A percentile compares a stretch with the other conserved stretches of the same genome.
These are phyloP conservation scores for Meyerozyma sp. DNA, from an alignment of 1,139 yeast genomes.

Conservation along the genomic window DNA sequence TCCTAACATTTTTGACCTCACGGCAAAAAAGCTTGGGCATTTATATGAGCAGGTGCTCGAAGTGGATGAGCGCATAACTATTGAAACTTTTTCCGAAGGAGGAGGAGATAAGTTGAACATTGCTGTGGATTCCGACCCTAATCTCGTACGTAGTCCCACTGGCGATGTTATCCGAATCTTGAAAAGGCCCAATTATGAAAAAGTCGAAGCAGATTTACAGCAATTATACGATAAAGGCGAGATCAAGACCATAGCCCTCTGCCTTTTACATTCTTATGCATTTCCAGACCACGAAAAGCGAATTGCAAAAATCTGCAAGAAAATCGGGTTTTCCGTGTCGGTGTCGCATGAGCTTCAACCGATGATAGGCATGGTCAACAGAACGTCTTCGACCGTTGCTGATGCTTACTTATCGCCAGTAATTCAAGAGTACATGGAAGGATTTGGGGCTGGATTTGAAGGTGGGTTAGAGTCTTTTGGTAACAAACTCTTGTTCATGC, in stretches of 20 bases:
- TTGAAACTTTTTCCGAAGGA: constrained; percentile 35
- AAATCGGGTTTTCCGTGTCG: constrained; percentile 34
- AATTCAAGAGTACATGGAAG: constrained; percentile 27
- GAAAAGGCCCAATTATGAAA: constrained; percentile 25
- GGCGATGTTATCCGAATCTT: constrained; percentile 33
- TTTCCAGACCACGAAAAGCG: constrained; percentile 34
- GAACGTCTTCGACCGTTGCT: constrained; percentile 42
- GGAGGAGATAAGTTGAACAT: constrained; percentile 27
- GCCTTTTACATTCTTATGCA: constrained; percentile 36
- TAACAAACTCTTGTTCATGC: constrained; percentile 40
- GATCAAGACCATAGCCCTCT: constrained; percentile 31
- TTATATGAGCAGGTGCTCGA: constrained; percentile 32
- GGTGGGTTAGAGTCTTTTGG: constrained; percentile 42
- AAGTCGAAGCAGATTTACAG: constrained; percentile 18
- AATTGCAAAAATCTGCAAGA: constrained; percentile 31
- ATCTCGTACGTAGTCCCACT: constrained; percentile 24
- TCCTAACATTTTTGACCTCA: constrained; percentile 34
- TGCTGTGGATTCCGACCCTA: constrained; percentile 13
- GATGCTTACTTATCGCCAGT: constrained; percentile 42
- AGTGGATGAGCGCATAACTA: constrained; percentile 39
- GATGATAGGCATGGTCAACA: constrained; percentile 40
- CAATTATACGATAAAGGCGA: constrained; percentile 19
- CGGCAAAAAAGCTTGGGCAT: constrained; percentile 32
- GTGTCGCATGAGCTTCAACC: constrained; percentile 40
- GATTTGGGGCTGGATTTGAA: constrained; percentile 38